These are phyloP conservation scores for Conringia planisiliqua DNA, from an alignment of 345 rosid species.

Conservation along the genomic window DNA sequence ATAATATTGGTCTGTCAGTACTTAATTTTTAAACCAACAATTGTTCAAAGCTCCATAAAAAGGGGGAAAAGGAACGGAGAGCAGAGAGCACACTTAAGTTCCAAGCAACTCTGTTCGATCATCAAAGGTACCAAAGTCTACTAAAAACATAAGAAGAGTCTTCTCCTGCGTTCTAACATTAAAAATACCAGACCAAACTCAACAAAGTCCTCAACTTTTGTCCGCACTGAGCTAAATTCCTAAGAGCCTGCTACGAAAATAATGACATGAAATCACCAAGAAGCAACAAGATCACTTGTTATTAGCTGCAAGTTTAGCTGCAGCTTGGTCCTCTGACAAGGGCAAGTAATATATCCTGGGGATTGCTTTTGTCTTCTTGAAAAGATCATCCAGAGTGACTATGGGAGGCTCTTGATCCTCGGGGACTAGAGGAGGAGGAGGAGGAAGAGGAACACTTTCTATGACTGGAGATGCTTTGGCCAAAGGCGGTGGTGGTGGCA, in stretches of 20 bases:
- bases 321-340: slow-evolving; percentile 82
- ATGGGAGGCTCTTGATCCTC: slow-evolving; percentile 82
- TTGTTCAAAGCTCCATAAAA: not conserved
- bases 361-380: slow-evolving; percentile 84
- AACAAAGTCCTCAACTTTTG: slow-evolving; percentile 26
- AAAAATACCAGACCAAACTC: slow-evolving; percentile 24
- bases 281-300: slow-evolving; percentile 30
- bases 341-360: slow-evolving; percentile 98
- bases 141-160: slow-evolving; percentile 23
- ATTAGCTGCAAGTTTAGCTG: slow-evolving; percentile 58
- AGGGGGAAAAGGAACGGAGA: not conserved
- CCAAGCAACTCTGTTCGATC: slow-evolving; percentile 10
- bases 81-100: not conserved
- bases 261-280: not conserved
- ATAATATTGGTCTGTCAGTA: not conserved
- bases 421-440: slow-evolving; percentile 40
- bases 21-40: not conserved
- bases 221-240: slow-evolving; percentile 27
- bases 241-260: slow-evolving; percentile 26
- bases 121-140: slow-evolving; percentile 17
- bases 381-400: slow-evolving; percentile 90
- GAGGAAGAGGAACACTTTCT: slow-evolving; percentile 60
- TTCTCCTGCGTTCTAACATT: slow-evolving; percentile 30
- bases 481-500: slow-evolving; percentile 62
- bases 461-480: slow-evolving; percentile 42